phyloP scores from a whole-genome alignment of 208 protist genomes.

The Trypanosomatidae sp. region DNA sequence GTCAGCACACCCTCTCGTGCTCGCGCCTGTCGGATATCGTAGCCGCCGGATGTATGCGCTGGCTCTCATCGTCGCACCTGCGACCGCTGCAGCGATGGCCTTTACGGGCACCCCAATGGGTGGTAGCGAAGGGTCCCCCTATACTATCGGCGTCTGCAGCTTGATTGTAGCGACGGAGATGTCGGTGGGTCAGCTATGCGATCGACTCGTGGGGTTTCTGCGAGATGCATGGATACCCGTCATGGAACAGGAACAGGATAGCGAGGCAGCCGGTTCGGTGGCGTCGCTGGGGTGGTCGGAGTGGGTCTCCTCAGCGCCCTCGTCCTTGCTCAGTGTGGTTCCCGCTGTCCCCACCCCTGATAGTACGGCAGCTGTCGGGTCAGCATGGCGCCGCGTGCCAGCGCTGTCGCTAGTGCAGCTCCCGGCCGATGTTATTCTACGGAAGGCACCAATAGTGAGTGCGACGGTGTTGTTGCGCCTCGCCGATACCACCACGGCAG shows the following conservation, averaged over 20 bases:
- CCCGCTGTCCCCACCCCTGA: background rate
- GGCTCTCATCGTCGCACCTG: constrained; percentile 14
- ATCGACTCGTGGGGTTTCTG: constrained; percentile 39
- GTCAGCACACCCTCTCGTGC: constrained; percentile 20
- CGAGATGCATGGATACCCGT: background rate
- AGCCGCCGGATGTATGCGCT: constrained; percentile 40
- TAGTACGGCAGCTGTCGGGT: background rate
- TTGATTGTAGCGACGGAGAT: constrained; percentile 44
- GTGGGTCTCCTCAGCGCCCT: constrained; percentile 8
- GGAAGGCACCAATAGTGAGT: constrained; percentile 14
- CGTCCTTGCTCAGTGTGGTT: background rate
- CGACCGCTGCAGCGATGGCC: background rate
- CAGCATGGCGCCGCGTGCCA: background rate
- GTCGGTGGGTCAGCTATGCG: constrained; percentile 63
- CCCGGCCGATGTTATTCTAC: constrained; percentile 9
- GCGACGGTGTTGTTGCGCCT: constrained; percentile 18
- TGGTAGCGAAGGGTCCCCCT: background rate
- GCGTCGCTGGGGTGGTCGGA: background rate
- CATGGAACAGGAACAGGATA: background rate
- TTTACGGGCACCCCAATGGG: background rate
- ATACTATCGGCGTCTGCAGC: constrained; percentile 38
- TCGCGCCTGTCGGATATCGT: constrained; percentile 46
- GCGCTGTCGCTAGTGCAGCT: constrained; percentile 12
- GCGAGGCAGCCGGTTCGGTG: background rate
- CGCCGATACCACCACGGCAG: background rate